Conservation (phyloP, 2,329 filamentous ascomycete species). For the Ambrosiella cleistominuta region DNA sequence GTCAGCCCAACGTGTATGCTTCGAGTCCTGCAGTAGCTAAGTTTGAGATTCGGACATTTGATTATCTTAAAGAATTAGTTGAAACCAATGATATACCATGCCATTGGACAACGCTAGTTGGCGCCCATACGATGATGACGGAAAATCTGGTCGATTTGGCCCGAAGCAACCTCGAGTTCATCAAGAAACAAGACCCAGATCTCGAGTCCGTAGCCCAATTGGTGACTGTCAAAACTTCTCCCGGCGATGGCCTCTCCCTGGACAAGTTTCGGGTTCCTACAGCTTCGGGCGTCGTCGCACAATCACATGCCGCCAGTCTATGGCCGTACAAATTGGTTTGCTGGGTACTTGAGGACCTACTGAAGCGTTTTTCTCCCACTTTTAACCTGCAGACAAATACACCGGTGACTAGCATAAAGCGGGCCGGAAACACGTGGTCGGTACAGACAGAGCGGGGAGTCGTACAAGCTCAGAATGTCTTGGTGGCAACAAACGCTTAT, state of each 20-base stretch:
- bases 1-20: constrained; percentile 52
- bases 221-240: constrained; percentile 21
- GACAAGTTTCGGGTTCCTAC: constrained; percentile 34
- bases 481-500: constrained; percentile 73
- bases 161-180: constrained; percentile 29
- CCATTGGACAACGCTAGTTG: constrained; percentile 47
- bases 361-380: constrained; percentile 21
- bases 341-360: constrained; percentile 46
- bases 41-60: constrained; percentile 57
- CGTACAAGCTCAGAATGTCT: constrained; percentile 42
- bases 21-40: constrained; percentile 40
- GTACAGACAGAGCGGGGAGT: constrained; percentile 52
- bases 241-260: constrained; percentile 21
- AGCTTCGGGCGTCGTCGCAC: constrained; percentile 46
- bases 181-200: constrained; percentile 36
- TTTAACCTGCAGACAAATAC: constrained; percentile 66
- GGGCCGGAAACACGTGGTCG: constrained; percentile 29
- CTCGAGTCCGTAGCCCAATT: constrained; percentile 32
- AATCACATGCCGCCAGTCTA: constrained; percentile 46
- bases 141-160: constrained; percentile 35
- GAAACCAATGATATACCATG: constrained; percentile 42
- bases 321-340: constrained; percentile 78
- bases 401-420: constrained; percentile 36
- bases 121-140: constrained; percentile 47
- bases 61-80: constrained; percentile 40